Evolutionary conservation across 371 early-diverging fungal species (phyloP), one percentile per base, ranked within the genome.

Genomic region (Mortierella sp.): DNA sequence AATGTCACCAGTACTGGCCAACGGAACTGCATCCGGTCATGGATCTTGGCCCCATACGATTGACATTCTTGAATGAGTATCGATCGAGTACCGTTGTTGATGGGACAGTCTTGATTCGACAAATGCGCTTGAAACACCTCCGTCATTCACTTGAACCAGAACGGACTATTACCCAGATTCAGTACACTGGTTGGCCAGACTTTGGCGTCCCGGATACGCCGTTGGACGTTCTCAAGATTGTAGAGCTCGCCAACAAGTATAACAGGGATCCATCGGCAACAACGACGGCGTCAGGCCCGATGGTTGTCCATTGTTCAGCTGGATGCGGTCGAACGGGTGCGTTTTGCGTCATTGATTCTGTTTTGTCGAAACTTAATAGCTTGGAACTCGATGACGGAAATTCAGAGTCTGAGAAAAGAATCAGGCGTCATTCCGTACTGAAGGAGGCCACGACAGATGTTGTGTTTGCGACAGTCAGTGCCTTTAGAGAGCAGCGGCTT

Each of bases 311-410:
- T 69, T 99, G 99, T 71, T 90, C 92, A 26, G 99, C 99, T n/a
- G 99, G 99, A 0, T 95, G 97, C 57, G 99, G 99, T 8, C 86
- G 99, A 51, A 95, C 99, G 0, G 99, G 99, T 2, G 93, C 95
- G 0, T 96, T 97, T 72, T 93, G 95, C 68, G 85, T 90, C 12
- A 87, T 96, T 46, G 95, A 95, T 79, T 82, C 92, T 9, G 85
- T 91, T 0, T 69, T 90, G 17, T 54, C 37, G 14, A 34, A 34
- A 7, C 37, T 34, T 11, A 1, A 14, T 14, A 14, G 14, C 4
- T 4, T 14, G 37, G 14, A 34, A 11, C 37, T 7, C 14, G 37
- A 34, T 34, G 37, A 34, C n/a, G n/a, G n/a, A n/a, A n/a, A n/a
- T n/a, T n/a, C n/a, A n/a, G n/a, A n/a, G n/a, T n/a, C n/a, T n/a